Conservation (phyloP, 2,329 filamentous ascomycete genomes). For the Allantophomopsis lycopodina region DNA sequence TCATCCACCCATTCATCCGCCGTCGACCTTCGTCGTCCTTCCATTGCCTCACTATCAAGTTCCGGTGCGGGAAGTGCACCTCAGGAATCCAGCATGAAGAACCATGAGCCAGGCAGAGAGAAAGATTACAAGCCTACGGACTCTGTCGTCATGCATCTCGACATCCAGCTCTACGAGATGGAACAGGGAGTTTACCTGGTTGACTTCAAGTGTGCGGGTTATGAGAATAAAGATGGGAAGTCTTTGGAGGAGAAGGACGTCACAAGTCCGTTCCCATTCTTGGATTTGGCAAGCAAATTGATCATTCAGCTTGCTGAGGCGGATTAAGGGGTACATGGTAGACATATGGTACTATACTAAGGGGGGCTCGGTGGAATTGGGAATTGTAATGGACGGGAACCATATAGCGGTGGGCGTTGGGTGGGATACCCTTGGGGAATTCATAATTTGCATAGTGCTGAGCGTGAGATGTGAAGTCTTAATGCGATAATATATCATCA, state of each 20-base stretch:
- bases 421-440: no score
- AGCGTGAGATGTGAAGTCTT: no score
- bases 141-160: conserved; percentile 75
- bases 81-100: conserved; percentile 2
- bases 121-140: conserved; percentile 11
- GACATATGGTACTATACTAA: no score
- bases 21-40: conserved; percentile 28
- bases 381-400: no score
- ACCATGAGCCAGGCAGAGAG: conserved; percentile 1
- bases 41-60: conserved; percentile 18
- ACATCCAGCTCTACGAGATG: conserved; percentile 92
- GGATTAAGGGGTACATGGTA: conserved; percentile 26
- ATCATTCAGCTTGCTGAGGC: conserved; percentile 88
- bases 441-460: no score
- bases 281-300: conserved; percentile 82
- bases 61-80: conserved; percentile 11
- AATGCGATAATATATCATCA: no score
- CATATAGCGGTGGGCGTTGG: no score
- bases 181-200: conserved; percentile 88
- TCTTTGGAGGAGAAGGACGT: conserved; percentile 85
- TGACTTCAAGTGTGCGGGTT: conserved; percentile 96
- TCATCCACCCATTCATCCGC: conserved; percentile 32
- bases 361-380: no score
- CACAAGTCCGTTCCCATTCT: conserved; percentile 86
- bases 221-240: conserved; percentile 67